Base-by-base conservation (phyloP, 305 asterid genomes). In the Petunia hybrid region DNA sequence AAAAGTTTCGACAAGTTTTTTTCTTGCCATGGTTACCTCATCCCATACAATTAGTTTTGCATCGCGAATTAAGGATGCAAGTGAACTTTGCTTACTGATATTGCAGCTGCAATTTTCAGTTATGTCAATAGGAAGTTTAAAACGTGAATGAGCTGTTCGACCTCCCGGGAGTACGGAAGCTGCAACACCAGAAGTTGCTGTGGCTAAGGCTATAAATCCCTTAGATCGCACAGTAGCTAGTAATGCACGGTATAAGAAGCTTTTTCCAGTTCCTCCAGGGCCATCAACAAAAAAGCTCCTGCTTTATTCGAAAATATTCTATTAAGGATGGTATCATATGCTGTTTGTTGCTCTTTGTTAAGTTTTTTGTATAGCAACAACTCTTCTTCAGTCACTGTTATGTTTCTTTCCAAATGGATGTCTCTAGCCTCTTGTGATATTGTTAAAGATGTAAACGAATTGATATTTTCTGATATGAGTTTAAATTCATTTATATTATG, bases 21-120 rank as follows among this genome's bases (percentile, higher is more conserved):
- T 67, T 6, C 65, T 64, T 12, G 79, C 78, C 82, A 82, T 77
- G 6, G 85, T 68, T 3, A 74, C 74, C 10, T 82, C 82, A n/a
- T n/a, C n/a, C n/a, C n/a, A n/a, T n/a, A n/a, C n/a, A n/a, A n/a
- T n/a, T n/a, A n/a, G n/a, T n/a, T n/a, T n/a, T n/a, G n/a, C n/a
- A n/a, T n/a, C n/a, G n/a, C n/a, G n/a, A n/a, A n/a, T n/a, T n/a
- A n/a, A 45, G 3, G 51, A 16, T 7, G 51, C 73, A 8, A 7
- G n/a, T 8, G 73, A 41, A 12, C 51, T 66, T 66, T 66, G 73
- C 9, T 66, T 66, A 9, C 73, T 43, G 4, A 66, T 66, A 38
- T 38, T 39, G 10, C 51, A 66, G 1, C 4, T 14, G 9, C 0
- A 66, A 9, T 36, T 66, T 36, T 39, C 35, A 36, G n/a, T n/a